These are phyloP conservation scores for Trichocomaceae sp. DNA, from an alignment of 2,329 filamentous ascomycete genomes.

Conservation along the genomic window DNA sequence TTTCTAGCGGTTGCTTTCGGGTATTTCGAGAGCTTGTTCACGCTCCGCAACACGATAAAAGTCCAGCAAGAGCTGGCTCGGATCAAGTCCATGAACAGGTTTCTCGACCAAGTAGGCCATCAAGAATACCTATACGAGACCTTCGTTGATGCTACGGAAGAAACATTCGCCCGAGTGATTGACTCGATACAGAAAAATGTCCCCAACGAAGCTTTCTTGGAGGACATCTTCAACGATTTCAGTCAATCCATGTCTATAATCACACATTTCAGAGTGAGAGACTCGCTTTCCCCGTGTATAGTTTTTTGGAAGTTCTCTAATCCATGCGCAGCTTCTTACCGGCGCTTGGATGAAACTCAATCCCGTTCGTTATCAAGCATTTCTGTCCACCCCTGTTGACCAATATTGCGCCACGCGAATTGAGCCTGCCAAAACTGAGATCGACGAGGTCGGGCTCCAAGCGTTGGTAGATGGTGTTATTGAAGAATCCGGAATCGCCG, in stretches of 20 bases:
- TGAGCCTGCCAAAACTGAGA: constrained; percentile 71
- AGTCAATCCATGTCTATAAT: constrained; percentile 67
- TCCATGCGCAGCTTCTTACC: constrained; percentile 60
- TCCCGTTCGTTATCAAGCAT: constrained; percentile 62
- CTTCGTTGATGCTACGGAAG: constrained; percentile 69
- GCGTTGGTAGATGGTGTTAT: constrained; percentile 73
- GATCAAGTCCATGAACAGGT: constrained; percentile 62
- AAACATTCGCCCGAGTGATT: constrained; percentile 59
- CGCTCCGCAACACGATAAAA: constrained; percentile 56
- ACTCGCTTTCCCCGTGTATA: background rate
- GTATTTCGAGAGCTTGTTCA: constrained; percentile 82
- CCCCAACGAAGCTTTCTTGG: constrained; percentile 53
- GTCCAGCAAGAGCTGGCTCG: constrained; percentile 66
- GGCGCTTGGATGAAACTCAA: constrained; percentile 77
- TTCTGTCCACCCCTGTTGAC: constrained; percentile 59
- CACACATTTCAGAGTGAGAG: constrained; percentile 64
- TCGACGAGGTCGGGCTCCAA: constrained; percentile 80
- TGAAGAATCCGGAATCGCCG: constrained; percentile 66
- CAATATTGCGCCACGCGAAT: constrained; percentile 65
- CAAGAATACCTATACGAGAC: constrained; percentile 68
- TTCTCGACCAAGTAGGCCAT: constrained; percentile 64
- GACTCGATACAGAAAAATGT: constrained; percentile 50
- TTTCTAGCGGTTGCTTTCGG: constrained; percentile 75
- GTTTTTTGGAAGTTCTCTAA: constrained; percentile 6
- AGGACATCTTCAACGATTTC: constrained; percentile 67